Evolutionary conservation across 1,139 yeast species (phyloP).

Genomic region (Schizosaccharomyces versatilis): DNA sequence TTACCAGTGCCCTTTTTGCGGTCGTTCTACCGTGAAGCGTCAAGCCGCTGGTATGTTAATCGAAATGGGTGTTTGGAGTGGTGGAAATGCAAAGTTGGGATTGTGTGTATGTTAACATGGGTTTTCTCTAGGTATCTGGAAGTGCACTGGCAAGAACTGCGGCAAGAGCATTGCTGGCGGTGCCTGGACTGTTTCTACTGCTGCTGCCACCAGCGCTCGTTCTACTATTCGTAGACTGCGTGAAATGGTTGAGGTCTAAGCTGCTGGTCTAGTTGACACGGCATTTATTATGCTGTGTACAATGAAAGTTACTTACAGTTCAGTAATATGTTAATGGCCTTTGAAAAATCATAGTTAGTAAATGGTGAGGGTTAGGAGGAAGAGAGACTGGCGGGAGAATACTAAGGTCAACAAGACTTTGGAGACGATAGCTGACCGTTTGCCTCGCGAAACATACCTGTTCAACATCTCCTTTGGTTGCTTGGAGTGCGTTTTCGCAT

Average conservation of each 20-base stretch:
- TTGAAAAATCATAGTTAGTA: too few species aligned
- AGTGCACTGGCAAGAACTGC: slow-evolving; percentile 56
- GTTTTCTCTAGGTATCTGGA: slow-evolving; percentile 51
- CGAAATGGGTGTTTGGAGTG: not conserved
- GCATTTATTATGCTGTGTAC: not conserved
- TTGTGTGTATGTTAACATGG: too few species aligned
- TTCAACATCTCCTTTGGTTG: too few species aligned
- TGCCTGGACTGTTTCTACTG: slow-evolving; percentile 84
- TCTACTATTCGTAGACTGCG: slow-evolving; percentile 99
- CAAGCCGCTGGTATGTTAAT: slow-evolving; percentile 44
- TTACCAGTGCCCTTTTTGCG: slow-evolving; percentile 99
- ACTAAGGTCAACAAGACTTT: too few species aligned
- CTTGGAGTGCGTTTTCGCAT: too few species aligned
- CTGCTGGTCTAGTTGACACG: not conserved
- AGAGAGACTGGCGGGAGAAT: too few species aligned
- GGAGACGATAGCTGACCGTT: too few species aligned
- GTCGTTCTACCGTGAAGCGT: slow-evolving; percentile 96
- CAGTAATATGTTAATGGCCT: too few species aligned
- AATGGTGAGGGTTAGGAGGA: too few species aligned
- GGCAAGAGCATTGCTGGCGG: slow-evolving; percentile 97
- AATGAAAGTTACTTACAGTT: too few species aligned
- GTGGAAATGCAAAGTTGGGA: not conserved
- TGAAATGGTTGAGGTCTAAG: slow-evolving; percentile 97
- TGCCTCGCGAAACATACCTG: too few species aligned
- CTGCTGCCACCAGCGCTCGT: slow-evolving; percentile 98